Conservation (phyloP, 306 rosid genomes). For the Fragaria ananassa region DNA sequence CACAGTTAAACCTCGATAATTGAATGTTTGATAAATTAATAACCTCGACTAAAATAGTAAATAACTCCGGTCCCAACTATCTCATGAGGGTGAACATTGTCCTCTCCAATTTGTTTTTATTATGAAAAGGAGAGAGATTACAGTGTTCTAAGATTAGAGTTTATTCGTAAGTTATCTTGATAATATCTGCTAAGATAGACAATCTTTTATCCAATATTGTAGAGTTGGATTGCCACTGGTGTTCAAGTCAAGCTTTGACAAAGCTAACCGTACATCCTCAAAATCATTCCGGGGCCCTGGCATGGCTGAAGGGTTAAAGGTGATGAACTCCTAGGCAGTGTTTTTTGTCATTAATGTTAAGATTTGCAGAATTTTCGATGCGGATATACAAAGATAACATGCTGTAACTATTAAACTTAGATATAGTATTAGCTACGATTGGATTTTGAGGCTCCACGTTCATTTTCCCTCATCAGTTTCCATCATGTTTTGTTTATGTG, state of each 20-base stretch:
- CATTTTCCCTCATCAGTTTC: background rate
- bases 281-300: conserved; percentile 98
- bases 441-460: background rate
- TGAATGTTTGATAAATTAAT: too few relatives aligned
- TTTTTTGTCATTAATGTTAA: conserved; percentile 15
- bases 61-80: too few relatives aligned
- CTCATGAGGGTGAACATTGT: background rate
- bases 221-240: conserved; percentile 87
- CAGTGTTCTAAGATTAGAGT: background rate
- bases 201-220: conserved; percentile 30
- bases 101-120: background rate
- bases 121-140: background rate
- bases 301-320: conserved; percentile 86
- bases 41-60: too few relatives aligned
- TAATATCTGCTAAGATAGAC: conserved; percentile 11
- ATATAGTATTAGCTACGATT: background rate
- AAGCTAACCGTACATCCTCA: conserved; percentile 93
- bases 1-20: too few relatives aligned
- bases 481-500: background rate
- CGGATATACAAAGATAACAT: background rate
- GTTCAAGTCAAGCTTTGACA: conserved; percentile 96
- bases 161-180: conserved; percentile 9
- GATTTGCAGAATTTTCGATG: background rate
- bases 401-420: background rate
- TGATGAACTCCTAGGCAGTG: conserved; percentile 12